These are phyloP conservation scores for Mimosa bimucronata DNA, from an alignment of 306 rosid species.

Conservation along the genomic window DNA sequence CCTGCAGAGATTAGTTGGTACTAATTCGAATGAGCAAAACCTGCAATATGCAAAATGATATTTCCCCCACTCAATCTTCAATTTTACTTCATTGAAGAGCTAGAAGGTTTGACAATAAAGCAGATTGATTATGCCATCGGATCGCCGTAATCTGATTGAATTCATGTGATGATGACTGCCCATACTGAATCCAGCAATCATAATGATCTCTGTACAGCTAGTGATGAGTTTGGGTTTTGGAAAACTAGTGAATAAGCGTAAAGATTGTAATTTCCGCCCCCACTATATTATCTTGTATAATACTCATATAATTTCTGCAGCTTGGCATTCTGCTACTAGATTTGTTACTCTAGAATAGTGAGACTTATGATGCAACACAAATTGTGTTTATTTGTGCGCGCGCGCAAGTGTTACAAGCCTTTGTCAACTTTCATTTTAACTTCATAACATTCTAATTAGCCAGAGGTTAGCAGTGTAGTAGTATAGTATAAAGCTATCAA, in stretches of 20 bases:
- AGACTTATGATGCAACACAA: conserved; percentile 8
- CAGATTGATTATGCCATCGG: conserved; percentile 4
- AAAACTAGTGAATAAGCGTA: conserved; percentile 8
- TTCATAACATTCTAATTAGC: background rate
- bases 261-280: background rate
- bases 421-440: background rate
- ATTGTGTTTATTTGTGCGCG: background rate
- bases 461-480: conserved; percentile 4
- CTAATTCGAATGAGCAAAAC: conserved; percentile 44
- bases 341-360: conserved; percentile 23
- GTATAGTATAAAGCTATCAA: conserved; percentile 7
- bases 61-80: conserved; percentile 16
- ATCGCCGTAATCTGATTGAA: conserved; percentile 1
- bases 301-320: background rate
- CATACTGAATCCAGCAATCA: conserved; percentile 4
- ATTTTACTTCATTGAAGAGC: conserved; percentile 2
- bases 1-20: conserved; percentile 48
- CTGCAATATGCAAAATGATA: conserved; percentile 42
- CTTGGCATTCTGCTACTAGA: conserved; percentile 15
- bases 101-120: background rate
- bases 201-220: conserved; percentile 3
- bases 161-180: background rate
- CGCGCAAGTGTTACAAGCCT: too few relatives aligned
- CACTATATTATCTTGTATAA: background rate
- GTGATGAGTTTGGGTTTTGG: conserved; percentile 6